Conservation (phyloP, 805 yeast genomes). For the Nakazawaea pomicola region DNA sequence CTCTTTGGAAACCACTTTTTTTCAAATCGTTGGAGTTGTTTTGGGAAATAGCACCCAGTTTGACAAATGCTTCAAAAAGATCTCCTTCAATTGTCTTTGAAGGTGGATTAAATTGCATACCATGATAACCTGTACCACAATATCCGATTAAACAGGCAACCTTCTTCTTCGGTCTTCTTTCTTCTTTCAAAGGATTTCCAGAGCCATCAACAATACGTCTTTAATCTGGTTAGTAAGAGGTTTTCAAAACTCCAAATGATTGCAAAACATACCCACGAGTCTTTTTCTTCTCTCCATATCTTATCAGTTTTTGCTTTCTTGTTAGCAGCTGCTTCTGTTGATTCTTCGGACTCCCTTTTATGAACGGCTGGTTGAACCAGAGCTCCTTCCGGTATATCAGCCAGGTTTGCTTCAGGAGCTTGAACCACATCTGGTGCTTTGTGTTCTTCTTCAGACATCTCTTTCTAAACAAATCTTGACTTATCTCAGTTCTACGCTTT, state of each 20-base stretch:
- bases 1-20: conserved; percentile 82
- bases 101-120: conserved; percentile 92
- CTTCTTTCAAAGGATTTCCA: conserved; percentile 57
- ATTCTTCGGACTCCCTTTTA: conserved; percentile 11
- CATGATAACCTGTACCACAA: conserved; percentile 95
- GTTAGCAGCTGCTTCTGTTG: conserved; percentile 6
- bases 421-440: conserved; percentile 1
- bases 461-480: neutral
- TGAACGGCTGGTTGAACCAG: conserved; percentile 13
- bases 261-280: conserved; percentile 54
- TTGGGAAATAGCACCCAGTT: conserved; percentile 83
- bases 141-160: conserved; percentile 90
- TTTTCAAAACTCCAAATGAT: too few relatives aligned
- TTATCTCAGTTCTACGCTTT: too few relatives aligned
- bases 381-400: conserved; percentile 4
- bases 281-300: conserved; percentile 23
- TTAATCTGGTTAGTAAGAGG: conserved; percentile 15
- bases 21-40: conserved; percentile 87
- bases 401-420: conserved; percentile 1
- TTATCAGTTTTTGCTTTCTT: conserved; percentile 14
- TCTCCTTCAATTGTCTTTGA: conserved; percentile 88
- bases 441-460: neutral
- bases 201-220: conserved; percentile 51
- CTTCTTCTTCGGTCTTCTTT: conserved; percentile 76
- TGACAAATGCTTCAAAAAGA: conserved; percentile 72